A percentile compares a stretch with the other conserved stretches of the same genome.
phyloP scores from a whole-genome alignment of 352 stramenopile genomes.

The Saprolegnia diclina region DNA sequence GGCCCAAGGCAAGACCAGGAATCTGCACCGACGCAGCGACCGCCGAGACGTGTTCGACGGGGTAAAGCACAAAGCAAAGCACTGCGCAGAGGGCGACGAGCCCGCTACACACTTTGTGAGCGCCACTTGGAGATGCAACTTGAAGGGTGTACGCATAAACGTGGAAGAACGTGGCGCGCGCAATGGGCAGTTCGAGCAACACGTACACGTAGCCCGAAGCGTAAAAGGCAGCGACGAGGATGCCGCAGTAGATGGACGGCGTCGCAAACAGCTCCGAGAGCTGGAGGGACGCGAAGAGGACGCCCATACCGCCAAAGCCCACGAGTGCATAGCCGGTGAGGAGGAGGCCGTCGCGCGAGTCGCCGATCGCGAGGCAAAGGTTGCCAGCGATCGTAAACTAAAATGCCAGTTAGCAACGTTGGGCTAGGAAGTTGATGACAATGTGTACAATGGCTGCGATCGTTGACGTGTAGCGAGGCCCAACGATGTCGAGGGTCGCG shows the following conservation, averaged over 20 bases:
- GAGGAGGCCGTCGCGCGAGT: conserved; percentile 22
- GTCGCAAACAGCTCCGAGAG: conserved; percentile 18
- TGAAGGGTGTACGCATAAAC: background rate
- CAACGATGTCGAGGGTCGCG: conserved; percentile 5
- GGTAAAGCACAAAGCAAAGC: background rate
- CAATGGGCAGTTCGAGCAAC: conserved; percentile 6
- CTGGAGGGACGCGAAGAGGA: conserved; percentile 23
- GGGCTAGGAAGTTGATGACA: background rate
- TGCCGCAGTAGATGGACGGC: conserved; percentile 14
- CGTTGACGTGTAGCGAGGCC: conserved; percentile 20
- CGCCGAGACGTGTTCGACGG: conserved; percentile 8
- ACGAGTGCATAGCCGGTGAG: conserved; percentile 15
- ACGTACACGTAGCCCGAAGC: conserved; percentile 23
- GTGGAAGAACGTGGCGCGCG: conserved; percentile 7
- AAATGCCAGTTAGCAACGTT: background rate
- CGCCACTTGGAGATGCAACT: background rate
- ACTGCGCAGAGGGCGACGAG: background rate
- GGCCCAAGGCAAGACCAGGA: background rate
- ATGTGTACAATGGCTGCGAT: conserved; percentile 9
- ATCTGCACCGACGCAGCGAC: background rate
- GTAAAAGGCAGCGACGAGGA: conserved; percentile 21
- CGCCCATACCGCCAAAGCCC: conserved; percentile 24
- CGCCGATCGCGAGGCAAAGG: conserved; percentile 13
- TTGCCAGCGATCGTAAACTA: conserved; percentile 27
- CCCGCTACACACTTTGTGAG: background rate